Percentiles rank a stretch among this genome's conserved stretches.
Evolutionary conservation across 2,329 filamentous ascomycete genomes (phyloP).

Genomic region (Ceratocystis ficicola): DNA sequence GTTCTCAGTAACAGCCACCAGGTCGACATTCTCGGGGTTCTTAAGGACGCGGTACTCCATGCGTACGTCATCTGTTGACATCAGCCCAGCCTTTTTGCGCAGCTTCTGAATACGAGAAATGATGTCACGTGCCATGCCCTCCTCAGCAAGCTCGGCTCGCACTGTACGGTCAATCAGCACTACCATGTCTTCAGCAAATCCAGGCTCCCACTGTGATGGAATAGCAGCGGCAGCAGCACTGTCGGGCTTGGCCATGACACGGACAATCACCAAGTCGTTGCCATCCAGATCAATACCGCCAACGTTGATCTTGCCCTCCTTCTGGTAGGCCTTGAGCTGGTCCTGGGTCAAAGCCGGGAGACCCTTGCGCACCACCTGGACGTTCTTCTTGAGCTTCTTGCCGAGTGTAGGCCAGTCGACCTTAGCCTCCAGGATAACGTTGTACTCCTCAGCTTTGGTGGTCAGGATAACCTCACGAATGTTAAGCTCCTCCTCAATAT

Average conservation of each 20-base stretch:
- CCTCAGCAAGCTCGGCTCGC: constrained; percentile 74
- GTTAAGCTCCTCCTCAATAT: constrained; percentile 76
- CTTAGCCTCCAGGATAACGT: constrained; percentile 67
- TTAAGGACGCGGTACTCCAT: constrained; percentile 81
- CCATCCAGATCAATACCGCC: constrained; percentile 74
- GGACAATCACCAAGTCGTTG: constrained; percentile 55
- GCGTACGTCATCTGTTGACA: constrained; percentile 84
- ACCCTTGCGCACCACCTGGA: constrained; percentile 71
- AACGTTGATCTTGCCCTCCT: constrained; percentile 62
- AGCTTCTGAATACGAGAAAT: constrained; percentile 86
- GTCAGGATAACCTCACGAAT: constrained; percentile 68
- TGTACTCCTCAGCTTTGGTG: constrained; percentile 69
- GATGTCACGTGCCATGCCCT: constrained; percentile 82
- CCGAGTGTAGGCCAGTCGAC: constrained; percentile 81
- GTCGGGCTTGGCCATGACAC: constrained; percentile 20
- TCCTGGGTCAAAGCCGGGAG: constrained; percentile 61
- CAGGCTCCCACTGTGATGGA: constrained; percentile 25
- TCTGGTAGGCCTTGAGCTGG: constrained; percentile 67
- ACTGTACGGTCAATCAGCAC: constrained; percentile 76
- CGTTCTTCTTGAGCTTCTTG: constrained; percentile 87
- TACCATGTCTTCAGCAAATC: constrained; percentile 44
- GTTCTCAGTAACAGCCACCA: constrained; percentile 56
- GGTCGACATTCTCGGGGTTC: constrained; percentile 64
- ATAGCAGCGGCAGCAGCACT: neutral
- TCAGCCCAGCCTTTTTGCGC: constrained; percentile 83